Conservation (phyloP, 176 grass and related monocot species). For the Thinopyrum elongatum region DNA sequence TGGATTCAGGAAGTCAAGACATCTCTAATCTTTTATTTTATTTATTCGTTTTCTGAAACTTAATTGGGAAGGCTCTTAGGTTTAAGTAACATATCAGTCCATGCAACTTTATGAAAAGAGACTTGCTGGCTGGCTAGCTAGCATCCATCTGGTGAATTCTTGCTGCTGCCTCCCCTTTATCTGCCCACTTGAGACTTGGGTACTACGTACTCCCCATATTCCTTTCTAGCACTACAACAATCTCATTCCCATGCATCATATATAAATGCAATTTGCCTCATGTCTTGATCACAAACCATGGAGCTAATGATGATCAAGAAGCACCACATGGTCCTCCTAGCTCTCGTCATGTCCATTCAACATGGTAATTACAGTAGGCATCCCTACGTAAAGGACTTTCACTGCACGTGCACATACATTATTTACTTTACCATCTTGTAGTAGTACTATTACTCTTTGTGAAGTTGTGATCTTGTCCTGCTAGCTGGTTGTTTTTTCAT, state of each 20-base stretch:
- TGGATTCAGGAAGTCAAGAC: neutral
- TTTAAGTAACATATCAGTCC: neutral
- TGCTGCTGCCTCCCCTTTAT: slow-evolving; percentile 2
- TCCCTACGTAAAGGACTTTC: neutral
- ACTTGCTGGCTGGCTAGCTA: neutral
- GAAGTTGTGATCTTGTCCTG: neutral
- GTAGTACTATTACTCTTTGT: neutral
- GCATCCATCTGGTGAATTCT: slow-evolving; percentile 36
- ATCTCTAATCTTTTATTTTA: neutral
- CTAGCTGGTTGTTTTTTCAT: too few species aligned
- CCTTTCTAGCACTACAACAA: slow-evolving; percentile 16
- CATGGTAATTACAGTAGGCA: slow-evolving; percentile 3
- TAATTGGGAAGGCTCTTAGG: neutral
- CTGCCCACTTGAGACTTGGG: neutral
- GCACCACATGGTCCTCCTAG: neutral
- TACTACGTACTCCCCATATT: neutral
- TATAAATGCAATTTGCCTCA: neutral
- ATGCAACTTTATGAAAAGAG: neutral
- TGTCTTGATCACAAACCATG: neutral
- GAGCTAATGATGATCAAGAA: slow-evolving; percentile 5
- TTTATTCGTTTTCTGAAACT: neutral
- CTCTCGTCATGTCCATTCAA: slow-evolving; percentile 7
- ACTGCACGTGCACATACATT: neutral
- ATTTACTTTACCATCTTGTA: neutral
- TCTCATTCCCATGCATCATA: neutral